These are phyloP conservation scores for Blumeria graminis DNA, from an alignment of 2,329 filamentous ascomycete species.

Conservation along the genomic window DNA sequence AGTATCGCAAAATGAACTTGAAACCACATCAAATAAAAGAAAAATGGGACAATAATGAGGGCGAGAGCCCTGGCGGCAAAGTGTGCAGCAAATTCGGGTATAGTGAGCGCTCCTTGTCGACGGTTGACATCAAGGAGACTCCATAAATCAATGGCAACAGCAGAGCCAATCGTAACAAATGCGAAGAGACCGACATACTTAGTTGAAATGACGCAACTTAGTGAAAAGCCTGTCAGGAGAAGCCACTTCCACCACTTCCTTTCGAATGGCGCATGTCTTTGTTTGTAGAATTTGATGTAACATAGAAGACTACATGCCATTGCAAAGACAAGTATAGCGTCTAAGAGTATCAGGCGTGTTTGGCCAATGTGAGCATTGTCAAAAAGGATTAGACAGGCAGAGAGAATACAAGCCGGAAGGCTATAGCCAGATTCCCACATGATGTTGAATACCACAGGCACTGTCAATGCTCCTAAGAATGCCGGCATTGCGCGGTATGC, in stretches of 20 bases:
- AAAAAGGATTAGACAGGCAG: constrained; percentile 67
- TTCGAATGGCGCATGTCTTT: constrained; percentile 67
- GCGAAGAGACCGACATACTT: constrained; percentile 96
- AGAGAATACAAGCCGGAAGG: constrained; percentile 70
- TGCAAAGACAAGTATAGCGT: constrained; percentile 79
- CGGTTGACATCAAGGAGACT: constrained; percentile 77
- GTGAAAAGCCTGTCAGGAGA: constrained; percentile 72
- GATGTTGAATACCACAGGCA: constrained; percentile 83
- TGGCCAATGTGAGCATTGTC: constrained; percentile 97
- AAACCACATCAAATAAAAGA: constrained; percentile 99
- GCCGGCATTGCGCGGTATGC: constrained; percentile 87
- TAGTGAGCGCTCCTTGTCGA: constrained; percentile 51
- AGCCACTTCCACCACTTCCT: constrained; percentile 99
- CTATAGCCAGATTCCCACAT: constrained; percentile 99
- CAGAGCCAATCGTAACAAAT: constrained; percentile 88
- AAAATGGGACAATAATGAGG: constrained; percentile 73
- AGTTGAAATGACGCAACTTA: constrained; percentile 94
- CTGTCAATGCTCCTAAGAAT: constrained; percentile 72
- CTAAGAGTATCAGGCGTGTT: constrained; percentile 80
- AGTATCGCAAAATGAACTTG: constrained; percentile 94
- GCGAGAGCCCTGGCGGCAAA: constrained; percentile 70
- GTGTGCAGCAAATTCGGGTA: constrained; percentile 68
- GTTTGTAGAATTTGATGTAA: constrained; percentile 96
- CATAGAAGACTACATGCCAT: constrained; percentile 87
- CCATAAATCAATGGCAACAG: constrained; percentile 87